phyloP scores from a whole-genome alignment of 495 filamentous ascomycete genomes.

The Lasiosphaeriaceae sp. region DNA sequence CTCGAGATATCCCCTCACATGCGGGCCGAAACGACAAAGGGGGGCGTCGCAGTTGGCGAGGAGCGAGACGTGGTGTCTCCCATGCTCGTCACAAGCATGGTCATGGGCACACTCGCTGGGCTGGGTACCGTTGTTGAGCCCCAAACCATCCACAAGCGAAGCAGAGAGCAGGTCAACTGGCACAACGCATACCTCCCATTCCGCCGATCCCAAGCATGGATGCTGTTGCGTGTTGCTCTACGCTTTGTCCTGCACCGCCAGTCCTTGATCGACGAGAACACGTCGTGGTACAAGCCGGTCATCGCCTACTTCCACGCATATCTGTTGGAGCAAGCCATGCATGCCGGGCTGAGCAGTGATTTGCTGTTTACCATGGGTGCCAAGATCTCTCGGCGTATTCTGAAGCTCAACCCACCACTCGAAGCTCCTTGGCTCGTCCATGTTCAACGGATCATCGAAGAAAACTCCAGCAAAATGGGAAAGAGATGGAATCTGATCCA shows the following conservation, averaged over 20 bases:
- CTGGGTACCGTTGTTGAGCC: slow-evolving; percentile 31
- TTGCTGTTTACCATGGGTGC: slow-evolving; percentile 41
- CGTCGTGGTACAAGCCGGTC: slow-evolving; percentile 50
- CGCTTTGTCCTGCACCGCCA: slow-evolving; percentile 33
- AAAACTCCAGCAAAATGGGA: background rate
- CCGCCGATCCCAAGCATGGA: slow-evolving; percentile 55
- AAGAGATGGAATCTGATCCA: slow-evolving; percentile 13
- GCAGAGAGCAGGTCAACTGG: slow-evolving; percentile 59
- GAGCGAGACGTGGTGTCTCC: slow-evolving; percentile 53
- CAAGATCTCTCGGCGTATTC: slow-evolving; percentile 46
- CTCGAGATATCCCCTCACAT: slow-evolving; percentile 20
- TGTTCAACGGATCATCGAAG: background rate
- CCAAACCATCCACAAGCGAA: slow-evolving; percentile 48
- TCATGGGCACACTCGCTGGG: slow-evolving; percentile 45
- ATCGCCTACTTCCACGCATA: slow-evolving; percentile 48
- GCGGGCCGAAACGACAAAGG: slow-evolving; percentile 42
- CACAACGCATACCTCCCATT: slow-evolving; percentile 40
- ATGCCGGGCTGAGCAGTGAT: slow-evolving; percentile 23
- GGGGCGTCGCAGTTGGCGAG: slow-evolving; percentile 34
- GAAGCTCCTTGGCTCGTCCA: background rate
- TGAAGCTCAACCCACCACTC: slow-evolving; percentile 35
- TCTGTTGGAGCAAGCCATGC: slow-evolving; percentile 33
- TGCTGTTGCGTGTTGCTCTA: slow-evolving; percentile 54
- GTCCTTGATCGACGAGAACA: background rate
- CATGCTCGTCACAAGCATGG: slow-evolving; percentile 52